Percentiles rank a stretch among this genome's conserved stretches.
phyloP scores from a whole-genome alignment of 306 rosid species.

The Citrullus colocynthis region DNA sequence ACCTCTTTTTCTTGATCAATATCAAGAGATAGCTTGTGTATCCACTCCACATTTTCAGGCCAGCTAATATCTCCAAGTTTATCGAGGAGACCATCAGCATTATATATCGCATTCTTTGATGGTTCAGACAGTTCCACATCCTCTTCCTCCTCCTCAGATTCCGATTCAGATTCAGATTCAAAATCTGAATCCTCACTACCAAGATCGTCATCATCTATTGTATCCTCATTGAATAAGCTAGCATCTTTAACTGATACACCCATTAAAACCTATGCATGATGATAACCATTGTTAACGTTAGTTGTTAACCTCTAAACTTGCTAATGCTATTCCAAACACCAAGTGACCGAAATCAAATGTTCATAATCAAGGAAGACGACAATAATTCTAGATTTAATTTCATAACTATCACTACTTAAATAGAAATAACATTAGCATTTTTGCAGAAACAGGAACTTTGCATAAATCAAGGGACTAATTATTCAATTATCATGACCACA shows the following conservation, averaged over 20 bases:
- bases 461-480: no score
- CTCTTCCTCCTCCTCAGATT: conserved; percentile 27
- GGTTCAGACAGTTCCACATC: conserved; percentile 51
- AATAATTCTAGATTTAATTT: no score
- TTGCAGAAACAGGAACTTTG: no score
- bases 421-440: no score
- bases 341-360: background rate
- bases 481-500: no score
- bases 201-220: conserved; percentile 9
- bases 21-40: conserved; percentile 59
- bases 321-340: background rate
- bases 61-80: conserved; percentile 83
- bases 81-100: conserved; percentile 59
- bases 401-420: no score
- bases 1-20: conserved; percentile 65
- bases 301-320: background rate
- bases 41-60: conserved; percentile 69
- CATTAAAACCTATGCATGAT: conserved; percentile 31
- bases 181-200: conserved; percentile 28
- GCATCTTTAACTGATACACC: conserved; percentile 12
- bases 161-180: conserved; percentile 52
- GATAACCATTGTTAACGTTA: background rate
- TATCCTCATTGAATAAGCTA: conserved; percentile 12
- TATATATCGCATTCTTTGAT: conserved; percentile 46
- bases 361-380: no score